These are phyloP conservation scores for Aspergillus cristatus DNA, from an alignment of 495 filamentous ascomycete genomes.

Conservation along the genomic window DNA sequence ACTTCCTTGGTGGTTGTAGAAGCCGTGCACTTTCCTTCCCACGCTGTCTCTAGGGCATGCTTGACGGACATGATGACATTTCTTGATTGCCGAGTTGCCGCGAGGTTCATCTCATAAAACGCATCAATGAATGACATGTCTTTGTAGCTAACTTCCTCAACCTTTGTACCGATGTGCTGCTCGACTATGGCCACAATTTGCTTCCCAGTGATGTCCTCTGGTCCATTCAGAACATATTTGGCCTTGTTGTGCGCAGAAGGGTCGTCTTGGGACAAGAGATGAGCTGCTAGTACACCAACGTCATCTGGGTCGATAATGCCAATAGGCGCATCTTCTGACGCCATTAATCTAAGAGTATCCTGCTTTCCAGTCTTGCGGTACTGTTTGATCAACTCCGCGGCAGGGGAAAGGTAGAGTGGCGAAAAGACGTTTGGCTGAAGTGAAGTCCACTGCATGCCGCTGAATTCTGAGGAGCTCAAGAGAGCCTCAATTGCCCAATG, in stretches of 20 bases:
- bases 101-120: constrained; percentile 9
- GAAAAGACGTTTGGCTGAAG: constrained; percentile 36
- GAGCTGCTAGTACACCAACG: constrained; percentile 30
- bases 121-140: constrained; percentile 26
- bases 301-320: constrained; percentile 31
- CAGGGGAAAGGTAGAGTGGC: constrained; percentile 11
- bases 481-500: constrained; percentile 41
- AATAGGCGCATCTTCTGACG: constrained; percentile 23
- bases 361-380: constrained; percentile 32
- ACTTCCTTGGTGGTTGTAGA: constrained; percentile 29
- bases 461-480: constrained; percentile 28
- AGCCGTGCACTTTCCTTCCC: constrained; percentile 22
- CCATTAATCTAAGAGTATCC: constrained; percentile 16
- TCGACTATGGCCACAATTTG: constrained; percentile 33
- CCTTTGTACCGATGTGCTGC: constrained; percentile 23
- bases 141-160: constrained; percentile 28
- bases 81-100: constrained; percentile 10
- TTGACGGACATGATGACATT: constrained; percentile 19
- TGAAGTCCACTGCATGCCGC: constrained; percentile 35
- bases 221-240: constrained; percentile 36
- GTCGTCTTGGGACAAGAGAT: constrained; percentile 26
- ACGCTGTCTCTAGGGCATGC: constrained; percentile 9
- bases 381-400: constrained; percentile 21
- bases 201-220: constrained; percentile 30
- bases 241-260: constrained; percentile 23